Evolutionary conservation across 495 filamentous ascomycete species (phyloP).

Genomic region (Delitschia confertaspora): DNA sequence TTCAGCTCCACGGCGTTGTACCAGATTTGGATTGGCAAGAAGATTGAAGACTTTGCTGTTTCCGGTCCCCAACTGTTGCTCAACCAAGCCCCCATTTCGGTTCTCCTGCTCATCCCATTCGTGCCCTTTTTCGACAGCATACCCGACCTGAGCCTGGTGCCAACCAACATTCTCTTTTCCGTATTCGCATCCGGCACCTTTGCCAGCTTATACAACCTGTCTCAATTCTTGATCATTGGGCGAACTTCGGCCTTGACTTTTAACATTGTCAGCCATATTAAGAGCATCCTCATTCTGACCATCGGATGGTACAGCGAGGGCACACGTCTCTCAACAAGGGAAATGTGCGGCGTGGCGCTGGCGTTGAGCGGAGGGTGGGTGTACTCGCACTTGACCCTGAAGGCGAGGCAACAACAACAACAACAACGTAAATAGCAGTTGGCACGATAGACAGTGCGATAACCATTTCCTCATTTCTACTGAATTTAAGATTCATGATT

Average conservation of each 20-base stretch:
- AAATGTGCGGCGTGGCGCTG: slow-evolving; percentile 18
- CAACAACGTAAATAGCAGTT: slow-evolving; percentile 20
- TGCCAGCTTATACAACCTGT: slow-evolving; percentile 30
- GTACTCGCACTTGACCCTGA: slow-evolving; percentile 26
- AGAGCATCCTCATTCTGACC: slow-evolving; percentile 43
- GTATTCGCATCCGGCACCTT: slow-evolving; percentile 32
- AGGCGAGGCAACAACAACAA: slow-evolving; percentile 20
- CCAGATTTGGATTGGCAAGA: slow-evolving; percentile 39
- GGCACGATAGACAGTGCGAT: too few relatives aligned
- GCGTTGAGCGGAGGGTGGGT: slow-evolving; percentile 27
- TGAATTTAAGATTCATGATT: too few relatives aligned
- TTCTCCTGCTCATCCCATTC: slow-evolving; percentile 32
- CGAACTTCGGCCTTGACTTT: slow-evolving; percentile 30
- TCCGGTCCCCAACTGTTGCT: slow-evolving; percentile 33
- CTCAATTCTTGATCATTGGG: slow-evolving; percentile 30
- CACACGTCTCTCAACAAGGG: slow-evolving; percentile 35
- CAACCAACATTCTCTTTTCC: slow-evolving; percentile 29
- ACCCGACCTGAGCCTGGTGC: slow-evolving; percentile 28
- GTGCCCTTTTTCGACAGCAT: slow-evolving; percentile 34
- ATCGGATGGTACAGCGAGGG: slow-evolving; percentile 43
- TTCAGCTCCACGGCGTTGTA: slow-evolving; percentile 36
- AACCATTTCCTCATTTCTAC: too few relatives aligned
- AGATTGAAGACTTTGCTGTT: slow-evolving; percentile 35
- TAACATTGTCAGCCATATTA: slow-evolving; percentile 49
- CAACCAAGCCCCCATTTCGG: slow-evolving; percentile 37